A percentile compares a stretch with the other conserved stretches of the same genome.
Conservation (phyloP, 2,329 filamentous ascomycete genomes). For the Scedosporium boydii region DNA sequence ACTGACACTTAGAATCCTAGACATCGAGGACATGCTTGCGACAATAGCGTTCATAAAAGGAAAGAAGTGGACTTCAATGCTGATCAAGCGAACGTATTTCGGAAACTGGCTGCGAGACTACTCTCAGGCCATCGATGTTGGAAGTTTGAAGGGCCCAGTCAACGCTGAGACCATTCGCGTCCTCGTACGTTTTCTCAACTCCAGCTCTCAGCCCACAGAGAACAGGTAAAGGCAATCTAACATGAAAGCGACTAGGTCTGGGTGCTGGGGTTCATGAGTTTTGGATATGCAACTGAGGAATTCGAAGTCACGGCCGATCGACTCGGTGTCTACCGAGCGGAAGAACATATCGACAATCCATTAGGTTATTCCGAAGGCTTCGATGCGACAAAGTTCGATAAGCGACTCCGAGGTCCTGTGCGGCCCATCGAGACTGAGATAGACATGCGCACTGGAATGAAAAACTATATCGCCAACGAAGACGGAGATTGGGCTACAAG, state of each 20-base stretch:
- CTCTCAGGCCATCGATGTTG: conserved; percentile 73
- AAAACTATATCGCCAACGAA: conserved; percentile 97
- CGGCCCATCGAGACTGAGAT: conserved; percentile 61
- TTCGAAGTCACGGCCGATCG: conserved; percentile 72
- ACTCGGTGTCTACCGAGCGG: conserved; percentile 67
- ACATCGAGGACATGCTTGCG: conserved; percentile 76
- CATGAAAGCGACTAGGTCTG: conserved; percentile 8
- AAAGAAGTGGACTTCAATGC: conserved; percentile 76
- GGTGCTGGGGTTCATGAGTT: conserved; percentile 64
- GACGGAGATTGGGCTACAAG: conserved; percentile 81
- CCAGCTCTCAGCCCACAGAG: too few relatives aligned
- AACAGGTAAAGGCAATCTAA: not conserved
- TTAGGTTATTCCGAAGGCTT: conserved; percentile 66
- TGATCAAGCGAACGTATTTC: conserved; percentile 72
- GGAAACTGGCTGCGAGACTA: conserved; percentile 84
- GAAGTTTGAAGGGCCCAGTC: conserved; percentile 62
- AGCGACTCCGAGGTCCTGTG: conserved; percentile 72
- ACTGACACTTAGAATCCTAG: conserved; percentile 22
- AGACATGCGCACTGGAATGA: conserved; percentile 81
- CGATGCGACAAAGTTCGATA: conserved; percentile 76
- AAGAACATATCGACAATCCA: conserved; percentile 63
- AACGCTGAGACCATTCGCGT: conserved; percentile 71
- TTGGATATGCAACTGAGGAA: conserved; percentile 64
- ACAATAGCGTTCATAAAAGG: conserved; percentile 67
- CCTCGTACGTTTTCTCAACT: conserved; percentile 33